phyloP scores from a whole-genome alignment of 176 grass and related monocot species.

The Hyparrhenia diplandra region DNA sequence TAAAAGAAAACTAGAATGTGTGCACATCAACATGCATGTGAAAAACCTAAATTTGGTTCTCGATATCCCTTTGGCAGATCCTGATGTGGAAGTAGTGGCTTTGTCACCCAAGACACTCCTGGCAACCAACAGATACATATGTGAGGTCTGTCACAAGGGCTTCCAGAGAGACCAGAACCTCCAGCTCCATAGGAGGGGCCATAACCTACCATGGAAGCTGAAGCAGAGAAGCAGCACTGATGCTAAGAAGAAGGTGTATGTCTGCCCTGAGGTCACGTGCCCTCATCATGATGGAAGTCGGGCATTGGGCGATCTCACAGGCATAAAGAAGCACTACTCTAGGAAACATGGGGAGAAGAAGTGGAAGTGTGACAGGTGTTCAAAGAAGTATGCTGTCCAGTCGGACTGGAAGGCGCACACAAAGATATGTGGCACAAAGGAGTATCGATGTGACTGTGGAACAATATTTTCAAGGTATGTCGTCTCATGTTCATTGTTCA shows the following conservation, averaged over 20 bases:
- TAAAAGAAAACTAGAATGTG: no score
- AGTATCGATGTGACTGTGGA: slow-evolving; percentile 65
- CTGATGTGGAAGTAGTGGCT: slow-evolving; percentile 57
- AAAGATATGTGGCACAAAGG: slow-evolving; percentile 63
- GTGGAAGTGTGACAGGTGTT: slow-evolving; percentile 66
- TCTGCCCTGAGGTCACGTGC: slow-evolving; percentile 56
- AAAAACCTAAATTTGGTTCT: slow-evolving; percentile 15
- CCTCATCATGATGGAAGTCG: slow-evolving; percentile 46
- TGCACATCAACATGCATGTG: no score
- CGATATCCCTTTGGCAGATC: slow-evolving; percentile 31
- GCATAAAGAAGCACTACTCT: slow-evolving; percentile 64
- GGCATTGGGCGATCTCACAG: slow-evolving; percentile 57
- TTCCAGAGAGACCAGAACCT: slow-evolving; percentile 73
- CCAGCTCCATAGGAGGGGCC: slow-evolving; percentile 64
- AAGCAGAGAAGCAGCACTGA: slow-evolving; percentile 58
- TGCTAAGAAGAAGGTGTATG: slow-evolving; percentile 50
- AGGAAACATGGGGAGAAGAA: slow-evolving; percentile 76
- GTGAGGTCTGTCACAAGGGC: slow-evolving; percentile 60
- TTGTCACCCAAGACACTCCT: slow-evolving; percentile 57
- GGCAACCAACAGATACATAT: slow-evolving; percentile 60
- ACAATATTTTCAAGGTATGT: slow-evolving; percentile 63
- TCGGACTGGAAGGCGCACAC: slow-evolving; percentile 70
- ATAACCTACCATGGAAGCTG: slow-evolving; percentile 71
- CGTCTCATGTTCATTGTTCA: slow-evolving; percentile 5
- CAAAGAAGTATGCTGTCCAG: slow-evolving; percentile 70